phyloP scores from a whole-genome alignment of 345 rosid species.

The Crucihimalaya himalaica region DNA sequence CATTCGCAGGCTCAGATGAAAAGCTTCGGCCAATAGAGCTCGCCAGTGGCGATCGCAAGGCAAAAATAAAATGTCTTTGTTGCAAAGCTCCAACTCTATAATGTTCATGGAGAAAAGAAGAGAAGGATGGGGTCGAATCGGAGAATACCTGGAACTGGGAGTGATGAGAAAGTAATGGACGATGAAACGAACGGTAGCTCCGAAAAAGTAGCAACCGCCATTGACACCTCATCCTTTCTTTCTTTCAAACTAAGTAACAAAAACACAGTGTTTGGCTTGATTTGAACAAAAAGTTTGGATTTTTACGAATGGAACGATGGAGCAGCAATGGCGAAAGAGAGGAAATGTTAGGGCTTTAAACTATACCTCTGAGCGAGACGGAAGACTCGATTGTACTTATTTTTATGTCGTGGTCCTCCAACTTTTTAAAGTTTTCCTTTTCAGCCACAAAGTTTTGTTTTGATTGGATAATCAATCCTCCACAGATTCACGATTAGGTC shows the following conservation, averaged over 20 bases:
- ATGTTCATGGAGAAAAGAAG: constrained; percentile 37
- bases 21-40: constrained; percentile 37
- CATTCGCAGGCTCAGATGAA: constrained; percentile 53
- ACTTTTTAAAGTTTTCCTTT: not conserved
- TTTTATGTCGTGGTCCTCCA: not conserved
- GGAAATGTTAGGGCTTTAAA: constrained; percentile 25
- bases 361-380: not conserved
- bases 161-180: constrained; percentile 23
- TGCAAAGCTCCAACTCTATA: constrained; percentile 13
- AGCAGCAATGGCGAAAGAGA: constrained; percentile 2
- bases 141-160: constrained; percentile 47
- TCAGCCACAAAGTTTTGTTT: not conserved
- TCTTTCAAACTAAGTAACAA: not conserved
- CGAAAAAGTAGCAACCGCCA: constrained; percentile 38
- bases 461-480: not conserved
- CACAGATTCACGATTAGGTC: not conserved
- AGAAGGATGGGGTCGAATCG: constrained; percentile 31
- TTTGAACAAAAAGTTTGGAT: constrained; percentile 20
- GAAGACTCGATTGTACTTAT: not conserved
- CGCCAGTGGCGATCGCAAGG: not conserved
- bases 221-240: constrained; percentile 19
- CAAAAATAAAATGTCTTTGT: not conserved
- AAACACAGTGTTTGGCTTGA: not conserved
- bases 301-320: not conserved
- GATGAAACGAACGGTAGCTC: constrained; percentile 39